A percentile compares a stretch with the other conserved stretches of the same genome.
Conservation (phyloP, 2,329 filamentous ascomycete genomes). For the Stagonosporopsis vannaccii region DNA sequence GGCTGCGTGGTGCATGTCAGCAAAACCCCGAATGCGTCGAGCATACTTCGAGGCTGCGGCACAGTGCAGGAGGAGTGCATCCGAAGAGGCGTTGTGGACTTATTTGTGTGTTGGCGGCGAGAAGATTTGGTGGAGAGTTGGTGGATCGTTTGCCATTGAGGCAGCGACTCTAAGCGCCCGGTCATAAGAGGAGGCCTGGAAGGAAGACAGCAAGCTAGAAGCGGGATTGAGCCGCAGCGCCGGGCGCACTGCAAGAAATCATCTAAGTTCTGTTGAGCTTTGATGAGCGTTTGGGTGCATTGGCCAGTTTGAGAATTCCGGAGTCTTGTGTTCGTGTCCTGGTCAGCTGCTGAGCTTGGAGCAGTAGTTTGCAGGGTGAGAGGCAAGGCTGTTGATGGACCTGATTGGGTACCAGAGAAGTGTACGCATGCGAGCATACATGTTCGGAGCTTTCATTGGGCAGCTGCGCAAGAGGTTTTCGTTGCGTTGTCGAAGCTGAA, state of each 20-base stretch:
- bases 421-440: not conserved
- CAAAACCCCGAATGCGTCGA: constrained; percentile 1
- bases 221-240: constrained; percentile 4
- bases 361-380: constrained; percentile 14
- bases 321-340: not conserved
- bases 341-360: constrained; percentile 17
- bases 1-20: not conserved
- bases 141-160: constrained; percentile 12
- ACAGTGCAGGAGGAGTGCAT: constrained; percentile 3
- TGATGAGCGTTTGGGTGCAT: not conserved
- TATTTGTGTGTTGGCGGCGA: constrained; percentile 10
- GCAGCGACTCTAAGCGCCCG: constrained; percentile 12
- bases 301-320: not conserved
- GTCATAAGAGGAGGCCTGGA: constrained; percentile 2
- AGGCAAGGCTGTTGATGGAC: constrained; percentile 11
- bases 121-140: constrained; percentile 10
- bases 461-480: not conserved
- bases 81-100: constrained; percentile 4
- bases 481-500: constrained; percentile 9
- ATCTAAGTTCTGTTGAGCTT: not conserved
- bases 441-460: constrained; percentile 3
- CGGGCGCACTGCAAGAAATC: constrained; percentile 1
- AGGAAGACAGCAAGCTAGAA: not conserved
- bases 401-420: constrained; percentile 13
- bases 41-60: constrained; percentile 2